phyloP scores from a whole-genome alignment of 2,329 filamentous ascomycete genomes.

The Aschersonia sp. region DNA sequence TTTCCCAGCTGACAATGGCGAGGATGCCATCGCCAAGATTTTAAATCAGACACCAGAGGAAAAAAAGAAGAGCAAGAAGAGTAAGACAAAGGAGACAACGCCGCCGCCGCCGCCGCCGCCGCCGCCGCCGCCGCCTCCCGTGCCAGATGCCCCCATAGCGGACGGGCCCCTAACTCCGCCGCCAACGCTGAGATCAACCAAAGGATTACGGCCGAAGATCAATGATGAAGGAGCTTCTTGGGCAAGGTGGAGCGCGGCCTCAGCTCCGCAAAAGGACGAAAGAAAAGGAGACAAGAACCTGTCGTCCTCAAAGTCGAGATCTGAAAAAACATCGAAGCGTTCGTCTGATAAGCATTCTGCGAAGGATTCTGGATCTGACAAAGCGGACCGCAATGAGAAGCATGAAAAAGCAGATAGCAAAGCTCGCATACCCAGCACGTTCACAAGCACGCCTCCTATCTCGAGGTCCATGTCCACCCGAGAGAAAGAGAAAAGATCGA shows the following conservation, averaged over 20 bases:
- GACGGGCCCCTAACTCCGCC: constrained; percentile 34
- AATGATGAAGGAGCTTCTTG: constrained; percentile 59
- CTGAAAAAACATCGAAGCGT: constrained; percentile 45
- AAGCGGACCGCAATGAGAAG: constrained; percentile 35
- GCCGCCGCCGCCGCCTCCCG: constrained; percentile 15
- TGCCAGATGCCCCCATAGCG: constrained; percentile 30
- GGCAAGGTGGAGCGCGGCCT: constrained; percentile 58
- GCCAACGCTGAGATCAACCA: constrained; percentile 43
- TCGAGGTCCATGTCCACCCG: constrained; percentile 56
- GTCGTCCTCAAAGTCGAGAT: constrained; percentile 46
- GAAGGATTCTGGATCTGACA: constrained; percentile 62
- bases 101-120: constrained; percentile 6
- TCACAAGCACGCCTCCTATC: constrained; percentile 47
- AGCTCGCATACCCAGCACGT: constrained; percentile 44
- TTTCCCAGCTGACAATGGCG: constrained; percentile 39
- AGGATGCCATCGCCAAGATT: constrained; percentile 34
- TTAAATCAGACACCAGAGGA: constrained; percentile 32
- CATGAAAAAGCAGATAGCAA: constrained; percentile 34
- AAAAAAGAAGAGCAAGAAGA: constrained; percentile 21
- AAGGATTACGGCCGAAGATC: constrained; percentile 65
- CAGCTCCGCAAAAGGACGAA: constrained; percentile 21
- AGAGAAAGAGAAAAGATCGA: constrained; percentile 36
- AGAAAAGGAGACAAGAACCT: constrained; percentile 22
- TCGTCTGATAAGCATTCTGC: constrained; percentile 40
- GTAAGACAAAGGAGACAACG: constrained; percentile 12